Base-by-base conservation (phyloP, 495 filamentous ascomycete genomes). In the Coniosporium apollinis region DNA sequence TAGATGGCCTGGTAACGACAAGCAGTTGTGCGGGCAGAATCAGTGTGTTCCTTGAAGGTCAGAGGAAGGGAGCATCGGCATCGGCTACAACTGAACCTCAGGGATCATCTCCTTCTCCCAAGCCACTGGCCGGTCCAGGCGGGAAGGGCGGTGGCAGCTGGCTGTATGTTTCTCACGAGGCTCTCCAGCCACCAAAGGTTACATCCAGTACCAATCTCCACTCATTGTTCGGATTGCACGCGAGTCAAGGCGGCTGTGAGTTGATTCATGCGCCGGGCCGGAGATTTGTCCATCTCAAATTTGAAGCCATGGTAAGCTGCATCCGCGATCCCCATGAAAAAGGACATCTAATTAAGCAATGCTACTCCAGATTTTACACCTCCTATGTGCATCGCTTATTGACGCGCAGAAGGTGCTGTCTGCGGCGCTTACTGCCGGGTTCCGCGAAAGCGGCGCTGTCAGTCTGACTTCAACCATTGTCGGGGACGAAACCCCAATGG, bases 11-110 rank as follows among this genome's bases (percentile, higher is more conserved):
- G 19, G 84, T 87, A 18, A 94, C 83, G 5, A 94, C 85, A 9
- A 93, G 86, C 54, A 92, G 81, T 51, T 94, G 86, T 49, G 74
- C 84, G 8, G 86, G 86, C 22, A 62, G 85, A 19, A 68, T 85
- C 20, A 82, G 74, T 43, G 79, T 94, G 11, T 94, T 87, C 55
- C 57, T 85, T 1, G 87, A 94, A 59, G 85, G 58, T 19, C 78
- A 72, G 53, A 62, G 57, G 34, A 29, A 22, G 13, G n/a, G n/a
- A n/a, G n/a, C n/a, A n/a, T 14, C n/a, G 22, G 22, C 10, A 13
- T 11, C 21, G 1, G n/a, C 3, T n/a, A n/a, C n/a, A n/a, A n/a
- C n/a, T n/a, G n/a, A n/a, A n/a, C n/a, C n/a, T n/a, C n/a, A n/a
- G n/a, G n/a, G n/a, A n/a, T n/a, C n/a, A n/a, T n/a, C n/a, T n/a